Base-by-base conservation (phyloP, 2,329 filamentous ascomycete genomes). In the Periconia sp. region DNA sequence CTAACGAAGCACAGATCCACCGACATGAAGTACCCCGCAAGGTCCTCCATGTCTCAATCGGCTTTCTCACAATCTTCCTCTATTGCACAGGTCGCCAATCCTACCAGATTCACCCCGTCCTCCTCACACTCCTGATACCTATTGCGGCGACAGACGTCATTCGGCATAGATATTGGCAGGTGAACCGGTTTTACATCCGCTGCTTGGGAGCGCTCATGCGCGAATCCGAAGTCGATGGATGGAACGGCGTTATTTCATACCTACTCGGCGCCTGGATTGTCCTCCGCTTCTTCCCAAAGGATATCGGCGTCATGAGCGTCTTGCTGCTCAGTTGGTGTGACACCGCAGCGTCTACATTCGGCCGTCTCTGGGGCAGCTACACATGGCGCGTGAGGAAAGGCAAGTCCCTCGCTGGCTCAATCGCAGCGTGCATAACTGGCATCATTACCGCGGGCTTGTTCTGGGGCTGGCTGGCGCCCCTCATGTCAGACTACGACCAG, bases 211-310 rank as follows among this genome's bases (percentile, higher is more conserved):
- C 92, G 1, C 78, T 99, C 57, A 99, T 99, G 94, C 88, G 94
- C 40, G 94, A 99, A 75, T 94, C 88, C 53, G 94, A 99, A 73
- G 95, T 92, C 57, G 80, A 86, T 34, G 89, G 91, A 37, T 99
- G 90, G 79, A 99, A 99, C 68, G 94, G 94, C 38, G 92, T 97
- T 56, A 95, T 99, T 55, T 96, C 89, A 78, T 99, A 97, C 72
- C 83, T 99, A 8, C 81, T 96, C 6, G 94, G 94, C 43, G 86
- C 91, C 19, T 96, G 91, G 84, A 79, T 85, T 22, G 90, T 92
- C 12, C 82, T 97, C 54, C 83, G 83, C 56, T 90, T 89, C 68
- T 90, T 95, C 69, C 90, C 92, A 52, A 99, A 97, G 74, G 94
- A 99, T 61, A 82, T 99, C 17, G 91, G 87, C 6, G 87, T 95